Conservation (phyloP, 148 eudicot genomes). For the Vaccinium myrtillus region DNA sequence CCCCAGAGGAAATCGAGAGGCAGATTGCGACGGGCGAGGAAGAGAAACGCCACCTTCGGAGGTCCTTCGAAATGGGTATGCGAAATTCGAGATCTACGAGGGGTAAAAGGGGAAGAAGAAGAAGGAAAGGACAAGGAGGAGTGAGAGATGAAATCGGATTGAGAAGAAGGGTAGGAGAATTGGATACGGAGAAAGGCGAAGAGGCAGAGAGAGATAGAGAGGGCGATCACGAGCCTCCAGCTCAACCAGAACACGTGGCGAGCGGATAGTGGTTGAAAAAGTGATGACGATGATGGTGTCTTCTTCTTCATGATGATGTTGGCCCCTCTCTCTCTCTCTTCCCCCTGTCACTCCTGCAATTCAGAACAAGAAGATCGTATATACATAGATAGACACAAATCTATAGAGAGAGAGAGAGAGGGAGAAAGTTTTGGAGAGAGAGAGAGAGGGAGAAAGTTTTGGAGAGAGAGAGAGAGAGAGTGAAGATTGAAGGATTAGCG, state of each 20-base stretch:
- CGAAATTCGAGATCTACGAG: slow-evolving; percentile 30
- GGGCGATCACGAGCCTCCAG: slow-evolving; percentile 16
- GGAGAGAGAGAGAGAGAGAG: neutral
- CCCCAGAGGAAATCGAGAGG: slow-evolving; percentile 96
- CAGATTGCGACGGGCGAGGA: slow-evolving; percentile 58
- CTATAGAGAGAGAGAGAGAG: neutral
- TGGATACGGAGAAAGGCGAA: slow-evolving; percentile 24
- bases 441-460: neutral
- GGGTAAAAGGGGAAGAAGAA: neutral
- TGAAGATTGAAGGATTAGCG: neutral
- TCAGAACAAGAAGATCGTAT: neutral
- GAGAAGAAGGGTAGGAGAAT: neutral
- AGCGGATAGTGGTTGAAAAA: neutral
- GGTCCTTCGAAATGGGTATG: slow-evolving; percentile 31
- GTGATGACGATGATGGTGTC: neutral
- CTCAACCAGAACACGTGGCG: slow-evolving; percentile 22
- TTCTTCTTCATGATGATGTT: neutral
- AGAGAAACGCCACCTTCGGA: slow-evolving; percentile 77
- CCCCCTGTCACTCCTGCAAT: neutral
- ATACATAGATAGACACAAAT: neutral
- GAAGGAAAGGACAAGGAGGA: neutral
- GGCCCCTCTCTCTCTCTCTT: neutral
- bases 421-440: neutral
- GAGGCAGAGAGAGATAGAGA: slow-evolving; percentile 22
- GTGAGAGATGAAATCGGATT: neutral